Percentiles rank a stretch among this genome's conserved stretches.
phyloP scores from a whole-genome alignment of 2,329 filamentous ascomycete species.

The Aspergillus sp. region DNA sequence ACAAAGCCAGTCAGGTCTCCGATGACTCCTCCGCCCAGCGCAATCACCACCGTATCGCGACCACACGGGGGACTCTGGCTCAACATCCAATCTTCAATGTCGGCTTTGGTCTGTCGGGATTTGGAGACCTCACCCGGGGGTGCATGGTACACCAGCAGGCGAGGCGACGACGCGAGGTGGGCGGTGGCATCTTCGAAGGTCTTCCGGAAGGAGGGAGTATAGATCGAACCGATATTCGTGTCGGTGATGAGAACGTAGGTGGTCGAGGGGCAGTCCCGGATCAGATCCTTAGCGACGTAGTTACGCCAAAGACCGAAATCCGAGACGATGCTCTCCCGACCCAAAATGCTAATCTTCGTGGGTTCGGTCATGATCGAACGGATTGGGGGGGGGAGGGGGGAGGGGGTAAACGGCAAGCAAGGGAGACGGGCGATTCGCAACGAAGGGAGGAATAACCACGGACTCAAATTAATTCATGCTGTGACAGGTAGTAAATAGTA shows the following conservation, averaged over 20 bases:
- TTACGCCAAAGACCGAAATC: slow-evolving; percentile 86
- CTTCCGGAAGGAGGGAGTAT: slow-evolving; percentile 73
- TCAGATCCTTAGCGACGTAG: slow-evolving; percentile 77
- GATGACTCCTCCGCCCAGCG: slow-evolving; percentile 92
- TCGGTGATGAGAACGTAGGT: slow-evolving; percentile 97
- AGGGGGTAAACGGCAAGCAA: slow-evolving; percentile 3
- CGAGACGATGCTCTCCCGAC: slow-evolving; percentile 85
- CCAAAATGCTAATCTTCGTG: slow-evolving; percentile 75
- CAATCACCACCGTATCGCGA: slow-evolving; percentile 90
- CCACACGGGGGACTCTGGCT: slow-evolving; percentile 79
- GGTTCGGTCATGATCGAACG: slow-evolving; percentile 40
- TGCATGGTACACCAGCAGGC: slow-evolving; percentile 82
- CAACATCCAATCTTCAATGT: slow-evolving; percentile 97
- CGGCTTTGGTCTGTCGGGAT: slow-evolving; percentile 86
- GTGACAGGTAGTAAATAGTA: not conserved
- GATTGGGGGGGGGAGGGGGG: too few relatives aligned
- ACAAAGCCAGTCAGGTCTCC: slow-evolving; percentile 98
- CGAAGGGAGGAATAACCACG: slow-evolving; percentile 8
- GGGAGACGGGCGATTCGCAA: slow-evolving; percentile 9
- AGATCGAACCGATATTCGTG: slow-evolving; percentile 80
- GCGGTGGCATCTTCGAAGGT: slow-evolving; percentile 58
- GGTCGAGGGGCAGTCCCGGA: slow-evolving; percentile 74
- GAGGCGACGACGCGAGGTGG: slow-evolving; percentile 51
- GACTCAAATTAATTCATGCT: slow-evolving; percentile 19
- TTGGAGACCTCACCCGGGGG: slow-evolving; percentile 93